Evolutionary conservation across 2,329 filamentous ascomycete species (phyloP), one percentile per base, ranked within the genome.

Genomic region (Aureobasidium sp.): DNA sequence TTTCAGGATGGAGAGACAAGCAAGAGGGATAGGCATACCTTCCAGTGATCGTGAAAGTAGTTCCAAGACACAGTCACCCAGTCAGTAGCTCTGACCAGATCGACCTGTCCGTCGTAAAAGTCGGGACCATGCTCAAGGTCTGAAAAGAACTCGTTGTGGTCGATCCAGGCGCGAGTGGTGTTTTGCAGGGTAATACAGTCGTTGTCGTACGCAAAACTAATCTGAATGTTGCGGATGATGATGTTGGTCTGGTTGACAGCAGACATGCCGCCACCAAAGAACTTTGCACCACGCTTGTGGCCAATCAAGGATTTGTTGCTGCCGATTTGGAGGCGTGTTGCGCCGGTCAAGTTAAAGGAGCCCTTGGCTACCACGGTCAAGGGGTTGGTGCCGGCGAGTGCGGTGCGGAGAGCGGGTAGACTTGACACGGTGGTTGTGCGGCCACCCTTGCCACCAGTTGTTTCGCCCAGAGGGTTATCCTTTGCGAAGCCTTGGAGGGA

Each of bases 1-100:
- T 9, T 25, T 17, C 13, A 21, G 8, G 37, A n/a, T n/a, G n/a
- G n/a, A n/a, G n/a, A n/a, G n/a, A n/a, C n/a, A n/a, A 2, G 7
- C 1, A 6, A 15, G 11, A 25, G n/a, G 11, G 19, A 23, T 2
- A 13, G n/a, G 31, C 46, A 9, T 35, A 57, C 51, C 60, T 70
- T 79, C 73, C 75, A 78, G 68, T 78, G 75, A 63, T 78, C 74
- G 62, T 79, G 77, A 71, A 79, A 78, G 64, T 77, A 78, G 68
- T 78, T 79, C 74, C 75, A 77, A 0, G 74, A 77, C 2, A 79
- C 69, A 0, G 77, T 79, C 61, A 79, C 69, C 68, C 70, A 79
- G 68, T 79, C 77, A 0, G 74, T 74, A 3, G 70, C 75, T 3
- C 74, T 73, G 49, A 76, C 74, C 38, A 78, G 76, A 46, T 79